phyloP scores from a whole-genome alignment of 371 early-diverging fungal genomes.

The Dichotomocladium elegans region DNA sequence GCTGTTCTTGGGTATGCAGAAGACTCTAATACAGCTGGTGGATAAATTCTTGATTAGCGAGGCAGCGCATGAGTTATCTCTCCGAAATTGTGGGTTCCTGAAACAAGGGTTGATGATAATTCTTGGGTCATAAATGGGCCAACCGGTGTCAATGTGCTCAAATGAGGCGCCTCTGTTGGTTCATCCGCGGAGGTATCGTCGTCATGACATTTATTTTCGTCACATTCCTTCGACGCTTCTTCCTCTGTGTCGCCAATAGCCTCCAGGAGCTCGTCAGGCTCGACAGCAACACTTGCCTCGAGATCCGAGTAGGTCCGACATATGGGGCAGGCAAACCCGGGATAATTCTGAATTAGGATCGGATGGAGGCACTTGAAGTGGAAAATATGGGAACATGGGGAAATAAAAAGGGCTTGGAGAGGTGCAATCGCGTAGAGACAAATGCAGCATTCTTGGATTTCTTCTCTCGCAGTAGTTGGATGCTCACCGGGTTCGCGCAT shows the following conservation, averaged over 20 bases:
- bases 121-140: too few relatives aligned
- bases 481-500: not conserved
- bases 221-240: not conserved
- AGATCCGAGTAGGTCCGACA: constrained; percentile 94
- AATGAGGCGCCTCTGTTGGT: too few relatives aligned
- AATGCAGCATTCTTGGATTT: constrained; percentile 90
- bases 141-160: too few relatives aligned
- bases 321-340: constrained; percentile 91
- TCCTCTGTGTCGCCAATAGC: constrained; percentile 18
- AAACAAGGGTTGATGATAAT: constrained; percentile 5
- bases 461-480: not conserved
- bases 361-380: constrained; percentile 92
- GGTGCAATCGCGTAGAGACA: constrained; percentile 91
- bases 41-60: too few relatives aligned
- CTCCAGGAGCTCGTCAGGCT: constrained; percentile 56
- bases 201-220: not conserved
- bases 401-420: constrained; percentile 93
- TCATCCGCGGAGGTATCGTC: too few relatives aligned
- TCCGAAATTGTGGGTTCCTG: too few relatives aligned
- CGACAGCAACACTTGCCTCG: constrained; percentile 74
- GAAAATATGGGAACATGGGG: constrained; percentile 96
- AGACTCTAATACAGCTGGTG: too few relatives aligned
- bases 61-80: too few relatives aligned
- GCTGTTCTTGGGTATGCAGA: too few relatives aligned
- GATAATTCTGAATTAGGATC: constrained; percentile 55